Base-by-base conservation (phyloP, 1,139 yeast species). In the Geotrichum australiense region DNA sequence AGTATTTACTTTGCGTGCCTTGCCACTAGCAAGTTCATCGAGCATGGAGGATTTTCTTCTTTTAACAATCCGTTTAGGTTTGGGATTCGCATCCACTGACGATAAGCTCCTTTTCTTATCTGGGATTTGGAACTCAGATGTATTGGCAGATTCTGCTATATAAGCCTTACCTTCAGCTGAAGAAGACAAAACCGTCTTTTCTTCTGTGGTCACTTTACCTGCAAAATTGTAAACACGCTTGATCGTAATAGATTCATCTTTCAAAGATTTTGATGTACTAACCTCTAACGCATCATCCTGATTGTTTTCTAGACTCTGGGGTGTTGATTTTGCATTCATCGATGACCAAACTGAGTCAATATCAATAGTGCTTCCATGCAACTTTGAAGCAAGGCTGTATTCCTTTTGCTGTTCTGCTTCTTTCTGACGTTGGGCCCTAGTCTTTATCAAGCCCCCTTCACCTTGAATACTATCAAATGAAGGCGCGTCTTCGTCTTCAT, bases 131-230 rank as follows among this genome's bases (percentile, higher is more conserved):
- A 34, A 18, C 11, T 23, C 25, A 23, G 25, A 7, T 7, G 25
- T 23, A 23, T 23, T 23, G 12, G 23, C 12, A 19, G 31, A 36
- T 22, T 51, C 52, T 2, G 50, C 77, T 41, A 82, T 61, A 54
- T 80, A 87, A 12, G 91, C 96, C 47, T 76, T 77, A 1, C 94
- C 97, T 59, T 84, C 96, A 5, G 91, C 94, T 2, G 95, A 82
- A 42, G 77, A 70, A 7, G 73, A 73, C 41, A 76, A 81, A 1
- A 91, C 96, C 57, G 72, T 68, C 59, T 83, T 85, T 45, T 81
- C 79, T 55, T 87, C 95, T 0, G 81, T 75, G 4, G 83, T 71
- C 4, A 77, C 69, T 52, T 82, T 82, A 2, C 97, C 97, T 0
- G 98, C 98, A 69, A 87, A 91, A 42, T 84, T 81, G 58, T 85